A percentile compares a stretch with the other conserved stretches of the same genome.
Evolutionary conservation across 2,329 filamentous ascomycete genomes (phyloP).

Genomic region (Nemania abortiva): DNA sequence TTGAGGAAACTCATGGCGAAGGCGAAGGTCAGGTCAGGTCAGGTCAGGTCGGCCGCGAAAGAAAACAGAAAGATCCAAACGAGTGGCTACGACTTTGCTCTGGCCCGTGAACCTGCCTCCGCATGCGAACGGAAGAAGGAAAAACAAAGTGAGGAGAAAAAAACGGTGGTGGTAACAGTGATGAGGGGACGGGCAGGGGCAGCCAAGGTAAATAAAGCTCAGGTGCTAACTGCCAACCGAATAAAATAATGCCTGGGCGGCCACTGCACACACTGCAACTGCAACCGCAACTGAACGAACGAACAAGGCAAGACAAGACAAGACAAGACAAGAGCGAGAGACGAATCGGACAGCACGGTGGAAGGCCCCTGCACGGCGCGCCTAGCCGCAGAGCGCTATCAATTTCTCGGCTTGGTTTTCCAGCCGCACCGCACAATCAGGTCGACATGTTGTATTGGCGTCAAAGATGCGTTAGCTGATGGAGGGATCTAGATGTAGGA

Average conservation of each 20-base stretch:
- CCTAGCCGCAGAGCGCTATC: constrained; percentile 39
- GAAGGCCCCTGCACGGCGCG: constrained; percentile 33
- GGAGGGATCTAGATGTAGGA: constrained; percentile 28
- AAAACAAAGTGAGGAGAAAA: constrained; percentile 24
- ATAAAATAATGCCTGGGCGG: constrained; percentile 15
- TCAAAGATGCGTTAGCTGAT: constrained; percentile 36
- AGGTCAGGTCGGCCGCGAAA: constrained; percentile 23
- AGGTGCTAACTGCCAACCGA: constrained; percentile 19
- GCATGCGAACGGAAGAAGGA: constrained; percentile 18
- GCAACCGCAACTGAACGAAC: not conserved
- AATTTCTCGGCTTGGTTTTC: constrained; percentile 36
- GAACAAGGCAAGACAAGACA: not conserved
- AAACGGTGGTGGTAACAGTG: constrained; percentile 3
- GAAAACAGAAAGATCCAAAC: constrained; percentile 32
- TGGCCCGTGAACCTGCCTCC: constrained; percentile 21
- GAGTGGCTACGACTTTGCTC: constrained; percentile 30
- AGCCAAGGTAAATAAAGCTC: constrained; percentile 23
- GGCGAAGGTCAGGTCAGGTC: constrained; percentile 14
- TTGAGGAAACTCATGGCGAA: constrained; percentile 51
- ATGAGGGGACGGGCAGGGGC: not conserved
- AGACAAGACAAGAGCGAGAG: not conserved
- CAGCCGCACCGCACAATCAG: constrained; percentile 40
- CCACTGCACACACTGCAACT: not conserved
- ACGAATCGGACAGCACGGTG: constrained; percentile 18
- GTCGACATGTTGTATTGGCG: constrained; percentile 32